Conservation (phyloP, 768 basidiomycete species). For the Boletus eberwhitei region DNA sequence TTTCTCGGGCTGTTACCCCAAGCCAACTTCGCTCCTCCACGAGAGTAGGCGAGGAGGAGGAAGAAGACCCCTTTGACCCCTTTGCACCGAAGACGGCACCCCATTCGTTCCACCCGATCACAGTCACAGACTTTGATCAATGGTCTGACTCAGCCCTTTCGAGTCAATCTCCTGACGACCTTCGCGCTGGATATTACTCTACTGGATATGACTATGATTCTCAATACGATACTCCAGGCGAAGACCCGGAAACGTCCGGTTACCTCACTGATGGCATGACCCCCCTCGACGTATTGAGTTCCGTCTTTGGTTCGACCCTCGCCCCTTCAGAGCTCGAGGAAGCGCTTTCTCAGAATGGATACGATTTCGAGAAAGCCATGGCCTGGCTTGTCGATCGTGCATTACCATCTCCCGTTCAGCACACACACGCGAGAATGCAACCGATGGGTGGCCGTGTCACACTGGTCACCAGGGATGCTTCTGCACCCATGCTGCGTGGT, state of each 20-base stretch:
- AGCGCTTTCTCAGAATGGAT: conserved; percentile 80
- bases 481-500: conserved; percentile 35
- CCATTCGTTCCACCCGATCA: conserved; percentile 60
- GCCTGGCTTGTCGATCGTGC: conserved; percentile 85
- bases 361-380: conserved; percentile 96
- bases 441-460: conserved; percentile 66
- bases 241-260: conserved; percentile 52
- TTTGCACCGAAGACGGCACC: conserved; percentile 47
- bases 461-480: conserved; percentile 57
- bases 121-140: conserved; percentile 61
- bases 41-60: conserved; percentile 57
- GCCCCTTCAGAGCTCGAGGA: conserved; percentile 92
- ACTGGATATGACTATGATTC: conserved; percentile 31
- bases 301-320: conserved; percentile 89
- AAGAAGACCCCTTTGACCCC: conserved; percentile 85
- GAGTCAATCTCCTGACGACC: conserved; percentile 51
- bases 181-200: conserved; percentile 33
- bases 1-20: conserved; percentile 59
- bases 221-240: conserved; percentile 30
- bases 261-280: conserved; percentile 91
- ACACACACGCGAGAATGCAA: conserved; percentile 46
- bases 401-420: conserved; percentile 43
- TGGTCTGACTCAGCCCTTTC: conserved; percentile 55
- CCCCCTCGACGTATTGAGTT: conserved; percentile 92
- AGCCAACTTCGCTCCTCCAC: conserved; percentile 68